phyloP scores from a whole-genome alignment of 2,329 filamentous ascomycete genomes.

The Fusarium floridanum region DNA sequence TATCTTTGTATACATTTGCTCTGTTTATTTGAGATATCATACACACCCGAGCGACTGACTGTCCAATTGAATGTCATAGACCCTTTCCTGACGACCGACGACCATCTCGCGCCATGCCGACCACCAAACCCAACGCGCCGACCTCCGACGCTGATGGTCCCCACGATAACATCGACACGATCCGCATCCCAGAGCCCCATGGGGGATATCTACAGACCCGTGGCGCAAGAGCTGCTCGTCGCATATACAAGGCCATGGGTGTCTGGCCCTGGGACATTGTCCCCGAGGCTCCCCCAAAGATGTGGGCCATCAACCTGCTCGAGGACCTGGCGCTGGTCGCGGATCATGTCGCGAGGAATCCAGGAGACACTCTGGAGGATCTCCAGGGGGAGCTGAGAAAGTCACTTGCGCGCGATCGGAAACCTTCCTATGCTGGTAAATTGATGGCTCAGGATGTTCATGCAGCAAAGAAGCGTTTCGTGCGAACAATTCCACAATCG shows the following conservation, averaged over 20 bases:
- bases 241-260: constrained; percentile 45
- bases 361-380: constrained; percentile 43
- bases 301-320: constrained; percentile 48
- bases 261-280: constrained; percentile 49
- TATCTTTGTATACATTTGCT: background rate
- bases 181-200: constrained; percentile 45
- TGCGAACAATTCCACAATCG: constrained; percentile 38
- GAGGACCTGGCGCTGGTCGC: constrained; percentile 47
- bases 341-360: constrained; percentile 46
- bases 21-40: background rate
- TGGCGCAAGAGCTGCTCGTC: constrained; percentile 44
- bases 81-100: background rate
- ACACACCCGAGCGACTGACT: background rate
- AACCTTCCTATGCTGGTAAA: constrained; percentile 47
- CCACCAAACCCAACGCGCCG: constrained; percentile 40
- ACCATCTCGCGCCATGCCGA: constrained; percentile 40
- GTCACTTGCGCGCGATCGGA: constrained; percentile 46
- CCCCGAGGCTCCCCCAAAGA: constrained; percentile 47
- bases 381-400: constrained; percentile 44
- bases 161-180: constrained; percentile 42
- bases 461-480: constrained; percentile 47
- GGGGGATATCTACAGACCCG: constrained; percentile 42
- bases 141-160: constrained; percentile 36
- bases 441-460: constrained; percentile 48
- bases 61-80: constrained; percentile 31